Evolutionary conservation across 75 land plant species (phyloP).

Genomic region (Pinus taeda): DNA sequence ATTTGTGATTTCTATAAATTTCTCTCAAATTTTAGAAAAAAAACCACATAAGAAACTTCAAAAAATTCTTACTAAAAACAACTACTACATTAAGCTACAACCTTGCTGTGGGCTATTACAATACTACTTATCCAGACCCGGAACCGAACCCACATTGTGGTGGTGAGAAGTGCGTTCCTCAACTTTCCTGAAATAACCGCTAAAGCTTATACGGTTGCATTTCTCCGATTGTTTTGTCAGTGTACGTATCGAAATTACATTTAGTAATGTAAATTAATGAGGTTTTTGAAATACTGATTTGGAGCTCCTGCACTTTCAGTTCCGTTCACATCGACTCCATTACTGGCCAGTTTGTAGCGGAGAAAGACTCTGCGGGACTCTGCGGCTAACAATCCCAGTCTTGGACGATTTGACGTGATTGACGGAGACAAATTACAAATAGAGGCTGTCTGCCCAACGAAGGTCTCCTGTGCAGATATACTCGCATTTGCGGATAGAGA

Average conservation of each 20-base stretch:
- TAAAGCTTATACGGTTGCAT: slow-evolving; percentile 20
- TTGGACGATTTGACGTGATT: slow-evolving; percentile 24
- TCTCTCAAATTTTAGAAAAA: no score
- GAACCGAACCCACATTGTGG: slow-evolving; percentile 19
- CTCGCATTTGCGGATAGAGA: slow-evolving; percentile 26
- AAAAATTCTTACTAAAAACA: no score
- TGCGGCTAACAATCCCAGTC: slow-evolving; percentile 2
- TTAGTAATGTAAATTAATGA: no score
- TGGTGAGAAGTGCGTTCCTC: neutral
- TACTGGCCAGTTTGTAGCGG: neutral
- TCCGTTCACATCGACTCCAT: slow-evolving; percentile 25
- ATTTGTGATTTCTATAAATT: no score
- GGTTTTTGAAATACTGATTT: no score
- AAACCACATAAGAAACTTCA: no score
- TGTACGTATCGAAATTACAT: neutral
- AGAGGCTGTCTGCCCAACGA: slow-evolving; percentile 16
- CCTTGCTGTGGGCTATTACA: neutral
- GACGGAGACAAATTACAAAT: slow-evolving; percentile 17
- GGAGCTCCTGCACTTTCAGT: neutral
- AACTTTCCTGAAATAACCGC: neutral
- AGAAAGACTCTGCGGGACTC: slow-evolving; percentile 26
- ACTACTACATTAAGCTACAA: no score
- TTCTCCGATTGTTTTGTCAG: slow-evolving; percentile 24
- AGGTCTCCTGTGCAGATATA: slow-evolving; percentile 32
- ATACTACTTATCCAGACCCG: slow-evolving; percentile 11